Percentiles rank a stretch among this genome's conserved stretches.
These are phyloP conservation scores for Trapa bicornis DNA, from an alignment of 345 rosid genomes.

Conservation along the genomic window DNA sequence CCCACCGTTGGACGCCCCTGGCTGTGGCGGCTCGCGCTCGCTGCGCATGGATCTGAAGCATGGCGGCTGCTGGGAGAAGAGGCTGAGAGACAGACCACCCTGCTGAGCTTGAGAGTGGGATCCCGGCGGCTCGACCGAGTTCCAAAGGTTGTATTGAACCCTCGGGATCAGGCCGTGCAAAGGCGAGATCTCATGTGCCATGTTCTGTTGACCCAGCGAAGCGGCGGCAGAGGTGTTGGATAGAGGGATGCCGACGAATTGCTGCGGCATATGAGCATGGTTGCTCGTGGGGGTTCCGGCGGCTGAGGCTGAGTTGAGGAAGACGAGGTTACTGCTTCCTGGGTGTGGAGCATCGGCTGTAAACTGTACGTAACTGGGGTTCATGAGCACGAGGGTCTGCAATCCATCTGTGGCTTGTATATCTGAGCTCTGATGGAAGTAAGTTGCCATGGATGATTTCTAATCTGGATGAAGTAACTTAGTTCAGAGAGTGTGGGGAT, in stretches of 20 bases:
- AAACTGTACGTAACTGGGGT: slow-evolving; percentile 83
- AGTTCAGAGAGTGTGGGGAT: no score
- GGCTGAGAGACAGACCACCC: slow-evolving; percentile 68
- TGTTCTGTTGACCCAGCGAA: slow-evolving; percentile 17
- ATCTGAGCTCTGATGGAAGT: slow-evolving; percentile 69
- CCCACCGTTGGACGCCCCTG: slow-evolving; percentile 29
- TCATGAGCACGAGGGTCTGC: slow-evolving; percentile 89
- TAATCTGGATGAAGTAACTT: background rate
- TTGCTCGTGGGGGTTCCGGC: slow-evolving; percentile 39
- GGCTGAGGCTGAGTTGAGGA: slow-evolving; percentile 42
- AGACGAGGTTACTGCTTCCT: slow-evolving; percentile 25
- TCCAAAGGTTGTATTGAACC: slow-evolving; percentile 62
- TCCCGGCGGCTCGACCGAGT: slow-evolving; percentile 41
- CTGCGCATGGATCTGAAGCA: slow-evolving; percentile 32
- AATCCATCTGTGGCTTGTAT: slow-evolving; percentile 64
- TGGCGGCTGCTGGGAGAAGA: slow-evolving; percentile 61
- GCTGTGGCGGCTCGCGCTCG: slow-evolving; percentile 17
- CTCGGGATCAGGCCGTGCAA: slow-evolving; percentile 79
- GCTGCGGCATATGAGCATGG: slow-evolving; percentile 28
- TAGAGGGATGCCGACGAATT: slow-evolving; percentile 81
- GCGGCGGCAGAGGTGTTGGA: slow-evolving; percentile 34
- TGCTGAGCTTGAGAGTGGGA: slow-evolving; percentile 34
- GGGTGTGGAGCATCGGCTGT: slow-evolving; percentile 43
- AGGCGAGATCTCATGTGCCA: slow-evolving; percentile 30
- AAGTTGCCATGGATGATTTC: slow-evolving; percentile 46